Base-by-base conservation (phyloP, 1,284 basidiomycete genomes). In the Phellopilus nigrolimitatus region DNA sequence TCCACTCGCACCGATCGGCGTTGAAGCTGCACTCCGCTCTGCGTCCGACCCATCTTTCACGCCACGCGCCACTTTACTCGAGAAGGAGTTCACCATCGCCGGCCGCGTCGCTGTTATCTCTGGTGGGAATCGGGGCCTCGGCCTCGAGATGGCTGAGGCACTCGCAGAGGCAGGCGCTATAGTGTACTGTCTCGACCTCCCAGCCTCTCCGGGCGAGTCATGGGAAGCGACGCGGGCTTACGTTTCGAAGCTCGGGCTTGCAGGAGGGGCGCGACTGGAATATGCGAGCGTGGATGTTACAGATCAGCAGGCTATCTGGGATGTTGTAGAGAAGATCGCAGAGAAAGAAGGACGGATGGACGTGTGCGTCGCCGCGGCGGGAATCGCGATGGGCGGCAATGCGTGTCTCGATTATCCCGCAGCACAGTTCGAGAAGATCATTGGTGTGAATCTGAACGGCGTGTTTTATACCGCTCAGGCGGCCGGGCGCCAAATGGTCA, bases 81-180 rank as follows among this genome's bases (percentile, higher is more conserved):
- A n/a, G n/a, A n/a, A n/a, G n/a, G n/a, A n/a, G n/a, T 64, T 74
- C 89, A 76, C 80, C 7, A 76, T 92, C 38, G 70, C 69, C 15
- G 83, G 82, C 60, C 80, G 85, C 19, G 86, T 89, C 12, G 84
- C 79, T 31, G 71, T 92, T 54, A 80, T 91, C 39, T 87, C 88
- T 0, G 88, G 88, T 7, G 91, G 75, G 2, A 88, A 88, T 60
- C 76, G 89, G 44, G 91, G 91, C 1, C 76, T 93, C 10, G 90
- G 91, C 3, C 76, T 93, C 31, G 88, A 90, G 67, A 85, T 89
- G 78, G 88, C 88, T 25, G 72, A 90, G 51, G 80, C 84, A 3
- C 69, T 90, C 36, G 76, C 81, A 31, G 90, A 94, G 68, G 82
- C 82, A 2, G 90, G 88, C 45, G 87, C 88, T 3, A 79, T 71